Conservation (phyloP, 2,329 filamentous ascomycete species). For the Ophiocordyceps camponoti-floridani region DNA sequence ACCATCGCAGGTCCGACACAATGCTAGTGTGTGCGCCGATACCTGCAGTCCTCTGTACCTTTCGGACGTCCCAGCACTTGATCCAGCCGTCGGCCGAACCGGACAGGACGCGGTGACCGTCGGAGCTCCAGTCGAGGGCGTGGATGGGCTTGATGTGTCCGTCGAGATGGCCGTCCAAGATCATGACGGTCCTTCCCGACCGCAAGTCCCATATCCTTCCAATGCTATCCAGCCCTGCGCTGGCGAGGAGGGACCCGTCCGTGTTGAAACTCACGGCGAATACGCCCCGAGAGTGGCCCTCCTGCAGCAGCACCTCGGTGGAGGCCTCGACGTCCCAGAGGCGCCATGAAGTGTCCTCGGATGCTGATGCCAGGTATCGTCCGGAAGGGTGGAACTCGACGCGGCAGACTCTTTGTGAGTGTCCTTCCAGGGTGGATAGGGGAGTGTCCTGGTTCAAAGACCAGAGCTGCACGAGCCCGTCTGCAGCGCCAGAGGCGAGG, state of each 20-base stretch:
- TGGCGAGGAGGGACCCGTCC: conserved; percentile 80
- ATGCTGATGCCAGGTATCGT: conserved; percentile 76
- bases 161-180: conserved; percentile 73
- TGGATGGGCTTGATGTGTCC: conserved; percentile 81
- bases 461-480: conserved; percentile 80
- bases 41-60: conserved; percentile 65
- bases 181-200: conserved; percentile 86
- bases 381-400: conserved; percentile 92
- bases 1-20: conserved; percentile 88
- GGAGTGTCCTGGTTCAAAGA: conserved; percentile 75
- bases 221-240: conserved; percentile 85
- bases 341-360: conserved; percentile 91
- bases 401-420: conserved; percentile 73
- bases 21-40: conserved; percentile 84
- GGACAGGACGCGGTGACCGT: conserved; percentile 83
- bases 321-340: conserved; percentile 85
- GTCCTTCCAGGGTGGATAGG: conserved; percentile 62
- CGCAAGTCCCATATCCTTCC: conserved; percentile 90
- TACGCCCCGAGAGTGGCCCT: conserved; percentile 87
- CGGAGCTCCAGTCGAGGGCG: conserved; percentile 77
- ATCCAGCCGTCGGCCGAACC: conserved; percentile 89
- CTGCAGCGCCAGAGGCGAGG: conserved; percentile 76
- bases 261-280: conserved; percentile 80
- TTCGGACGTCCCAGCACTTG: conserved; percentile 94
- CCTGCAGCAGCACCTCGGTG: conserved; percentile 71